Base-by-base conservation (phyloP, 331 rosid species). In the Dryas integrifolia region DNA sequence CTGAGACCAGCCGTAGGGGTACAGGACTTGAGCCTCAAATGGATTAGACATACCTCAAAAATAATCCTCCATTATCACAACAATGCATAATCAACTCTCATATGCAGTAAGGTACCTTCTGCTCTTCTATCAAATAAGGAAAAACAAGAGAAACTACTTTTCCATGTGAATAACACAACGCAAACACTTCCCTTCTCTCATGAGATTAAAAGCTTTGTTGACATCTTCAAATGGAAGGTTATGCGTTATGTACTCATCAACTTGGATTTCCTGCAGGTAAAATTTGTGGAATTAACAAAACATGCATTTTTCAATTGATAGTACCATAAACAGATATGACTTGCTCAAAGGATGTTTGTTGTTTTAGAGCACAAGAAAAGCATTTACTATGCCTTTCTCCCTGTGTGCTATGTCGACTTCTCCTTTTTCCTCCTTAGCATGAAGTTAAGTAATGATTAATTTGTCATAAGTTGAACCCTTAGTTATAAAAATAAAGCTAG, bases 81-180 rank as follows among this genome's bases (percentile, higher is more conserved):
- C 41, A 65, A 46, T 8, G 41, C 8, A 24, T 5, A 48, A 65
- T 18, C 14, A 65, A 46, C 16, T 39, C 64, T 21, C 18, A 4
- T 26, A 70, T 12, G 45, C n/a, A 9, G 13, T 48, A 39, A 65
- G 16, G 26, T 26, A 74, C 26, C 65, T 69, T 58, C 6, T 70
- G 60, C 24, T 45, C 30, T 45, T 43, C 58, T 10, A 59, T 44
- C 45, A 41, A 21, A 16, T 35, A 16, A 14, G 39, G 39, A 41
- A 6, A 56, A 65, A 21, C 16, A 51, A 53, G 63, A 56, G 51
- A 60, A 73, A 55, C 77, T 72, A 86, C 70, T 77, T 56, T 51
- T 81, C 73, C 92, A 94, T 86, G 88, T 87, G 97, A 71, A 94
- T 84, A 45, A 94, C 98, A 82, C 98, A 94, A 40, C 97, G 97